phyloP scores from a whole-genome alignment of 2,329 filamentous ascomycete genomes.

The Aspergillus pseudoglaucus region DNA sequence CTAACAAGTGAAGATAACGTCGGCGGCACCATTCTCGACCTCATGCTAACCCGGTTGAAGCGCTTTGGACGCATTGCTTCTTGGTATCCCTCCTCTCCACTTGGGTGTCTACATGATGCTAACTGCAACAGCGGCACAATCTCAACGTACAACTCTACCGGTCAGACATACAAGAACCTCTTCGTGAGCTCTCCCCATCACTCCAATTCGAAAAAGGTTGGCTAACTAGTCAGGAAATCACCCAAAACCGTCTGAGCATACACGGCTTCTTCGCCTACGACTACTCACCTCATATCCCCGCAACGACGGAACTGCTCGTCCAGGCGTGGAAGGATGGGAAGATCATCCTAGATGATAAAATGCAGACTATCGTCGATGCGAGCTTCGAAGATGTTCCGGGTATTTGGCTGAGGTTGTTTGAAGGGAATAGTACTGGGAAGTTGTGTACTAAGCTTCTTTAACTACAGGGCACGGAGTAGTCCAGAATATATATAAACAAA shows the following conservation, averaged over 20 bases:
- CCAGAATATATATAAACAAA: neutral
- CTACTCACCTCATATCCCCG: conserved; percentile 14
- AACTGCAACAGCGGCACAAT: conserved; percentile 15
- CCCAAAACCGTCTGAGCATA: conserved; percentile 13
- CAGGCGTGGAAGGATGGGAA: conserved; percentile 39
- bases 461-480: too few relatives aligned
- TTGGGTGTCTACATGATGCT: neutral
- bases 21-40: conserved; percentile 43
- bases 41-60: conserved; percentile 17
- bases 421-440: conserved; percentile 44
- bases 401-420: conserved; percentile 45
- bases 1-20: conserved; percentile 42
- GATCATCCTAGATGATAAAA: conserved; percentile 39
- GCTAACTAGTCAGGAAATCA: conserved; percentile 6
- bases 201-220: too few relatives aligned
- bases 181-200: too few relatives aligned
- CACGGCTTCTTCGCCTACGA: conserved; percentile 16
- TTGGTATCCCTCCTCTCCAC: conserved; percentile 3
- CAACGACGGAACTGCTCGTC: conserved; percentile 18
- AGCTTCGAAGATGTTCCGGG: conserved; percentile 45
- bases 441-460: conserved; percentile 29
- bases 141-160: conserved; percentile 13
- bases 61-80: conserved; percentile 12
- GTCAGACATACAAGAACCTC: too few relatives aligned
- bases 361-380: conserved; percentile 43